phyloP scores from a whole-genome alignment of 495 filamentous ascomycete genomes.

The Neurospora terricola region DNA sequence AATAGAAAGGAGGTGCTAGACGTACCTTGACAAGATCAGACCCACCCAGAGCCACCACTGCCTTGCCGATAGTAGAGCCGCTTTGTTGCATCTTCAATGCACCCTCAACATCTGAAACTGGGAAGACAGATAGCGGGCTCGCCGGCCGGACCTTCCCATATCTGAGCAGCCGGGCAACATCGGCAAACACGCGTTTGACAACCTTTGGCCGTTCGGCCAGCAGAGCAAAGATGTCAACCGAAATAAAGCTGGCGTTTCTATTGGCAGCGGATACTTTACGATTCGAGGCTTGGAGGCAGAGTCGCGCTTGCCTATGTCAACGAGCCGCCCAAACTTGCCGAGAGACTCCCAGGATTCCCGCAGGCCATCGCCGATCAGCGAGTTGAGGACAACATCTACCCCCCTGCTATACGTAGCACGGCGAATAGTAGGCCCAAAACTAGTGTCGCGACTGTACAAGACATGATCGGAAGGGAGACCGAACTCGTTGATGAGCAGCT shows the following conservation, averaged over 20 bases:
- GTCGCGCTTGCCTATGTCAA: conserved; percentile 36
- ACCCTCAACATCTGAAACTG: conserved; percentile 41
- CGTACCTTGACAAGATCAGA: conserved; percentile 31
- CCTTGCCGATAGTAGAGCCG: conserved; percentile 47
- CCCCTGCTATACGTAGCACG: conserved; percentile 41
- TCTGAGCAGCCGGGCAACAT: conserved; percentile 30
- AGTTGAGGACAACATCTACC: conserved; percentile 58
- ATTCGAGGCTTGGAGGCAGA: conserved; percentile 27
- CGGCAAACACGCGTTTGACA: conserved; percentile 27
- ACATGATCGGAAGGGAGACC: conserved; percentile 44
- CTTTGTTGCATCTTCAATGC: conserved; percentile 50
- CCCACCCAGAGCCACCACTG: conserved; percentile 36
- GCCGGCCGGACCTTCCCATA: conserved; percentile 31
- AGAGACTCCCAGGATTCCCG: conserved; percentile 40
- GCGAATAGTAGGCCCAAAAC: conserved; percentile 39
- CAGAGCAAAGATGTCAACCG: conserved; percentile 36
- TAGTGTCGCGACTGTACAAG: conserved; percentile 37
- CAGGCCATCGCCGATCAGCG: conserved; percentile 35
- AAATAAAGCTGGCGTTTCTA: conserved; percentile 37
- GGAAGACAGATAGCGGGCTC: conserved; percentile 33
- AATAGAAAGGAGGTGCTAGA: not conserved
- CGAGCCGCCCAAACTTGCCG: conserved; percentile 36
- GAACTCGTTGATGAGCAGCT: conserved; percentile 38
- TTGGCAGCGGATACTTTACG: conserved; percentile 31
- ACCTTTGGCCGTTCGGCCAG: conserved; percentile 29